These are phyloP conservation scores for Boletus rubropictus DNA, from an alignment of 768 basidiomycete species.

Conservation along the genomic window DNA sequence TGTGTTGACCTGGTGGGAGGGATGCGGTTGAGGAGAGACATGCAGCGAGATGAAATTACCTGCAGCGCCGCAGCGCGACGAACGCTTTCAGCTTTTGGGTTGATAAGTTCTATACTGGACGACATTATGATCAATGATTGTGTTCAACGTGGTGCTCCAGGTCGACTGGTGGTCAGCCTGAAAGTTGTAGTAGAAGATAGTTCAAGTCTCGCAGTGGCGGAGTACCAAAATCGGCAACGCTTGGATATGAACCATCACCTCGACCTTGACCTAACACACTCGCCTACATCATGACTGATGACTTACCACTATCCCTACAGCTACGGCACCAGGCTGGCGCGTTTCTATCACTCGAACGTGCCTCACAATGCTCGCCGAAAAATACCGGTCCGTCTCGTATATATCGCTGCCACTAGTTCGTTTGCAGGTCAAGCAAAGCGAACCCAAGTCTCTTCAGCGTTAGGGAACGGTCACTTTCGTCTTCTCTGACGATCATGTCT, in stretches of 20 bases:
- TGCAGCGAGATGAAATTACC: slow-evolving; percentile 40
- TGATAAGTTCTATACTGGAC: slow-evolving; percentile 90
- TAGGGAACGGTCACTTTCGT: slow-evolving; percentile 6
- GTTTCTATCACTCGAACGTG: slow-evolving; percentile 29
- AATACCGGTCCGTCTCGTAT: slow-evolving; percentile 24
- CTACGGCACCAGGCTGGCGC: slow-evolving; percentile 33
- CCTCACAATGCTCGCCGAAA: slow-evolving; percentile 13
- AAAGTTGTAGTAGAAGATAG: slow-evolving; percentile 6
- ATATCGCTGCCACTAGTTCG: slow-evolving; percentile 19
- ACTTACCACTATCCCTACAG: slow-evolving; percentile 21
- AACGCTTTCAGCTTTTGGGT: slow-evolving; percentile 93
- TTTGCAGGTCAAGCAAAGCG: slow-evolving; percentile 10
- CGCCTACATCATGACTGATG: slow-evolving; percentile 25
- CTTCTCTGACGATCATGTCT: slow-evolving; percentile 12
- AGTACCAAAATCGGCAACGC: slow-evolving; percentile 29
- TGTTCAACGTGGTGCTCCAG: slow-evolving; percentile 19
- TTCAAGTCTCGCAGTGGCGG: slow-evolving; percentile 19
- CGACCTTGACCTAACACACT: slow-evolving; percentile 22
- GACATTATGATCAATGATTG: slow-evolving; percentile 41
- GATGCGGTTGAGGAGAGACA: slow-evolving; percentile 20
- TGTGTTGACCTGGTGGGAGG: slow-evolving; percentile 65
- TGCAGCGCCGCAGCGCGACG: slow-evolving; percentile 86
- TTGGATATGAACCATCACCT: slow-evolving; percentile 30
- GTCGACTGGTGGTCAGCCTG: slow-evolving; percentile 11
- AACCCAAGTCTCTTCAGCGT: slow-evolving; percentile 11